Evolutionary conservation across 2,329 filamentous ascomycete species (phyloP), one percentile per base, ranked within the genome.

Genomic region (Colletotrichum chlorophyti): DNA sequence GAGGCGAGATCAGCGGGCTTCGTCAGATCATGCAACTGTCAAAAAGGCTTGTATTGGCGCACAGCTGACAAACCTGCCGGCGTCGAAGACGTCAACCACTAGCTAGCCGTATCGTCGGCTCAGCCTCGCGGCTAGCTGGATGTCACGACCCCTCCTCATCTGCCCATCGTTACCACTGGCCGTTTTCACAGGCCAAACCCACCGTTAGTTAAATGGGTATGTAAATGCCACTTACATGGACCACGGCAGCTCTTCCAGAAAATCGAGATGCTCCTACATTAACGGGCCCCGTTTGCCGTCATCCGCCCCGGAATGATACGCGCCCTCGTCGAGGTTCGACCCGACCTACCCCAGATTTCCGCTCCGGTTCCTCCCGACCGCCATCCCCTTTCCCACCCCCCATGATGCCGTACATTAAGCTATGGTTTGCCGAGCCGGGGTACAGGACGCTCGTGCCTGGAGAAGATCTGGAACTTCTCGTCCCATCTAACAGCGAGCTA

Each of bases 341-440:
- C 55, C 55, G 55, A 58, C 11, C 43, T 59, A 59, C 55, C 55
- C 55, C 55, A 54, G 55, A 54, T 59, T 59, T 54, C 55, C 29
- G 50, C 55, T 59, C 55, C 55, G 55, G 55, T 59, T 59, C 55
- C 55, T 59, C 55, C 55, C 55, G 55, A 59, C 37, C 37, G 26
- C 55, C 32, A 42, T 43, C 55, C 55, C 24, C n/a, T n/a, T n/a
- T n/a, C n/a, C n/a, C n/a, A n/a, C n/a, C n/a, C n/a, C n/a, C n/a
- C n/a, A n/a, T n/a, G 43, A 59, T 59, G 42, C 55, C 42, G 31
- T 59, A 59, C 55, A 58, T 59, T n/a, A 26, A 49, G 55, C 50
- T 54, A 59, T 31, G 24, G 12, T 59, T 58, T 54, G 37, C 50
- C 55, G 50, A 59, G 43, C 50, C 55, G 55, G 55, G 55, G 55